Evolutionary conservation across 2,329 filamentous ascomycete species (phyloP).

Genomic region (Paraconiothyrium sp.): DNA sequence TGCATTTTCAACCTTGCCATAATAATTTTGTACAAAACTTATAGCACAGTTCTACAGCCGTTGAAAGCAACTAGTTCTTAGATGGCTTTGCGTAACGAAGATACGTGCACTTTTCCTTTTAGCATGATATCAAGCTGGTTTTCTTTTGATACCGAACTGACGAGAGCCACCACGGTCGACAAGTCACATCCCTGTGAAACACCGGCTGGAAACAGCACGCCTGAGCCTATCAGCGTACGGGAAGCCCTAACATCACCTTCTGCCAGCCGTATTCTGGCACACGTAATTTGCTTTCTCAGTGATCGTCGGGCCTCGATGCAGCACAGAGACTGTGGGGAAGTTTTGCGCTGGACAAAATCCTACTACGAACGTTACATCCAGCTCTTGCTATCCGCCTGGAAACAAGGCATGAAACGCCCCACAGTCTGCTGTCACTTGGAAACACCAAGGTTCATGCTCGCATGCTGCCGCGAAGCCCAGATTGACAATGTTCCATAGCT

Average conservation of each 20-base stretch:
- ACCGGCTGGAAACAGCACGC: conserved; percentile 10
- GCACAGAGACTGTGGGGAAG: conserved; percentile 28
- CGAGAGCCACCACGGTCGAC: conserved; percentile 1
- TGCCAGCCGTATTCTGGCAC: conserved; percentile 30
- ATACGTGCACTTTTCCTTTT: neutral
- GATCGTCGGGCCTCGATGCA: conserved; percentile 32
- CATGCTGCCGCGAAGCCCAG: conserved; percentile 32
- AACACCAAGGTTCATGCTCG: conserved; percentile 32
- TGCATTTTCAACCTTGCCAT: neutral
- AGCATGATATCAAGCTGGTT: neutral
- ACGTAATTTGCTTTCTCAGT: conserved; percentile 35
- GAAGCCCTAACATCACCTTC: conserved; percentile 15
- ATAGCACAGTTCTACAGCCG: neutral
- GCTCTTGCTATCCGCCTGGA: conserved; percentile 21
- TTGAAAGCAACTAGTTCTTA: neutral
- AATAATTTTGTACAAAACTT: neutral
- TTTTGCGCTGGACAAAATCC: conserved; percentile 24
- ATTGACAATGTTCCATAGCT: conserved; percentile 32
- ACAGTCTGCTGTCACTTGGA: conserved; percentile 29
- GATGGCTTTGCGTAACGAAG: neutral
- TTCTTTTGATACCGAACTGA: conserved; percentile 3
- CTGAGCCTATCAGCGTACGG: conserved; percentile 22
- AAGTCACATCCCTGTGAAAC: conserved; percentile 10
- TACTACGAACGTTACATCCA: conserved; percentile 25
- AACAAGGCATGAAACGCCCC: conserved; percentile 25